Evolutionary conservation across 1,284 basidiomycete species (phyloP).

Genomic region (Tilletia indica): DNA sequence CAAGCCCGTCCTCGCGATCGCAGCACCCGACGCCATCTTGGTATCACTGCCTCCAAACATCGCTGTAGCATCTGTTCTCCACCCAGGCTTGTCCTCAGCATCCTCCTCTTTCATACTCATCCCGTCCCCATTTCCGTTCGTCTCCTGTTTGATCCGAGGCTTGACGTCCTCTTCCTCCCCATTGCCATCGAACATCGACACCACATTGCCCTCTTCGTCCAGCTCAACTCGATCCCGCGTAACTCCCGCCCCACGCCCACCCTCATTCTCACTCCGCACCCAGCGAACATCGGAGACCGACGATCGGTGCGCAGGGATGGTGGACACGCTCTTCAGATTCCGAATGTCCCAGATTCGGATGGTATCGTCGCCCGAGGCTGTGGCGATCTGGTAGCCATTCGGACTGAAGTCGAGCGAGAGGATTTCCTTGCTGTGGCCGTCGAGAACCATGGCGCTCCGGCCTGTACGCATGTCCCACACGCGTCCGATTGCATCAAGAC

Average conservation of each 20-base stretch:
- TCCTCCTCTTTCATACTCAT: background rate
- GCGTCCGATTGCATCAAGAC: slow-evolving; percentile 91
- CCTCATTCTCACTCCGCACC: slow-evolving; percentile 64
- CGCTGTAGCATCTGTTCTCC: slow-evolving; percentile 25
- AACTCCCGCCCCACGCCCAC: slow-evolving; percentile 10
- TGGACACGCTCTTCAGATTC: slow-evolving; percentile 84
- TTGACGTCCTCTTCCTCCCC: background rate
- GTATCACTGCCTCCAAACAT: background rate
- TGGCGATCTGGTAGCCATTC: slow-evolving; percentile 95
- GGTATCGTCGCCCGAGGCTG: slow-evolving; percentile 93
- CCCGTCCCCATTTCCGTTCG: background rate
- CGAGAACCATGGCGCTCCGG: slow-evolving; percentile 93
- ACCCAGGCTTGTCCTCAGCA: slow-evolving; percentile 20
- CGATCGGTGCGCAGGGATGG: slow-evolving; percentile 90
- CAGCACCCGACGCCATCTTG: slow-evolving; percentile 25
- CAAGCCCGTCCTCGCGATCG: slow-evolving; percentile 65
- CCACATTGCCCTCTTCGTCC: slow-evolving; percentile 56
- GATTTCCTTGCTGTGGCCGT: slow-evolving; percentile 93
- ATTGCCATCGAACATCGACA: background rate
- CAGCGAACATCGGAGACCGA: slow-evolving; percentile 93
- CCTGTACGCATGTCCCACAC: slow-evolving; percentile 97
- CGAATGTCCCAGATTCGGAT: slow-evolving; percentile 98
- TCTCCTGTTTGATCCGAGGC: background rate
- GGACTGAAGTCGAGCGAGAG: slow-evolving; percentile 89
- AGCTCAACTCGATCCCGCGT: slow-evolving; percentile 39